Evolutionary conservation across 139 green algal species (phyloP).

Genomic region (Asterochloris erici): DNA sequence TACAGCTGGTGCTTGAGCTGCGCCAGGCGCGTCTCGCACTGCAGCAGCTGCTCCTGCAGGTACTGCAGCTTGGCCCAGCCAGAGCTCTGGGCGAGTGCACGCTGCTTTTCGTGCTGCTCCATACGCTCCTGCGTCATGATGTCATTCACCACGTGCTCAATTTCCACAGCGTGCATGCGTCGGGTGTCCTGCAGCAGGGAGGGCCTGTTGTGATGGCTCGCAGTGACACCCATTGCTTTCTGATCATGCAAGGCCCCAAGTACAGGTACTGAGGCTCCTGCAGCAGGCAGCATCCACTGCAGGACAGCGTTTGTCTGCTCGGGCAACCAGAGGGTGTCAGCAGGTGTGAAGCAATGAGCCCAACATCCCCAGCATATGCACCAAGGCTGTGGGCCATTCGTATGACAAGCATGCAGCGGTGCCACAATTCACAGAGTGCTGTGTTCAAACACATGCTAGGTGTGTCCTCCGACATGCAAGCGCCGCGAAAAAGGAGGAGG

Average conservation of each 20-base stretch:
- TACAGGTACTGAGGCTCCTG: neutral
- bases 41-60: slow-evolving; percentile 49
- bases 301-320: neutral
- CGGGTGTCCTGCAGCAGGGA: slow-evolving; percentile 38
- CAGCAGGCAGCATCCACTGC: neutral
- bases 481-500: too few relatives aligned
- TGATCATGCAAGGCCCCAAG: too few relatives aligned
- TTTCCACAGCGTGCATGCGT: slow-evolving; percentile 46
- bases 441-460: too few relatives aligned
- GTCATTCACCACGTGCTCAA: slow-evolving; percentile 49
- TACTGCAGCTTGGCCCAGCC: slow-evolving; percentile 27
- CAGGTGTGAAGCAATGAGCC: too few relatives aligned
- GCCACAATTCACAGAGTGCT: too few relatives aligned
- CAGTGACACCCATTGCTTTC: neutral
- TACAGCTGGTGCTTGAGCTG: slow-evolving; percentile 58
- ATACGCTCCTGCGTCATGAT: slow-evolving; percentile 35
- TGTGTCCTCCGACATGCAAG: too few relatives aligned
- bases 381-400: too few relatives aligned
- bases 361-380: too few relatives aligned
- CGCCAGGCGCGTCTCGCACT: slow-evolving; percentile 46
- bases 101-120: slow-evolving; percentile 24
- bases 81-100: slow-evolving; percentile 32
- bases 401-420: too few relatives aligned
- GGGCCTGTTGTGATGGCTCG: neutral
- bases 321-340: too few relatives aligned